These are phyloP conservation scores for Ilex paraguariensis DNA, from an alignment of 305 asterid genomes.

Conservation along the genomic window DNA sequence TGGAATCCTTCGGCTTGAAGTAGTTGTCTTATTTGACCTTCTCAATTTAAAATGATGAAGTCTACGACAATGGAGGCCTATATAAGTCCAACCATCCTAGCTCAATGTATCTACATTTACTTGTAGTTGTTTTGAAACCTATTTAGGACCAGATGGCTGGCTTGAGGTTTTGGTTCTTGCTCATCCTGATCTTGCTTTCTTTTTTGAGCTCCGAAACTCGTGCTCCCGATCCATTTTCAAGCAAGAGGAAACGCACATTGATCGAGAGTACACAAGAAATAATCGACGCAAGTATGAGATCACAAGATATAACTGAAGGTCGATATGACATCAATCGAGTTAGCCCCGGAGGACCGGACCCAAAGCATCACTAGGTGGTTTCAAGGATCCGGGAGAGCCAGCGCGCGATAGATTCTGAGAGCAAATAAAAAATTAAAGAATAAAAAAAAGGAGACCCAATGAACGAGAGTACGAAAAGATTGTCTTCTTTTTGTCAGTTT, in stretches of 20 bases:
- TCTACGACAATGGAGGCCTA: constrained; percentile 14
- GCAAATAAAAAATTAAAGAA: no score
- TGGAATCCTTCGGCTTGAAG: no score
- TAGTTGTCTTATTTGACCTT: constrained; percentile 12
- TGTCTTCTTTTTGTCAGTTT: no score
- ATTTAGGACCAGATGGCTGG: constrained; percentile 19
- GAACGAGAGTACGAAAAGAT: no score
- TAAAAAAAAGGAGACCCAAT: no score
- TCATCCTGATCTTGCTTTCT: constrained; percentile 18
- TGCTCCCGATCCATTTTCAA: constrained; percentile 1
- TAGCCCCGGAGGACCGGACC: constrained; percentile 55
- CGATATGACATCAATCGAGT: constrained; percentile 23
- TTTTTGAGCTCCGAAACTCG: constrained; percentile 16
- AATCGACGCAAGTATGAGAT: constrained; percentile 21
- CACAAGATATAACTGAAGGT: constrained; percentile 17
- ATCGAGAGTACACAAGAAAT: constrained; percentile 24
- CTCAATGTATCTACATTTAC: constrained; percentile 20
- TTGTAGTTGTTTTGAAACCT: constrained; percentile 2
- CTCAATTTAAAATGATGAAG: constrained; percentile 12
- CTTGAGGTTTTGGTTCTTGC: constrained; percentile 22
- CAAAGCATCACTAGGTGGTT: constrained; percentile 34
- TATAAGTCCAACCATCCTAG: constrained; percentile 22
- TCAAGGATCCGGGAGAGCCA: no score
- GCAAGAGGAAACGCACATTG: constrained; percentile 17
- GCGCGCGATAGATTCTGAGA: no score